Base-by-base conservation (phyloP, 2,329 filamentous ascomycete genomes). In the Pseudocercospora cruenta region DNA sequence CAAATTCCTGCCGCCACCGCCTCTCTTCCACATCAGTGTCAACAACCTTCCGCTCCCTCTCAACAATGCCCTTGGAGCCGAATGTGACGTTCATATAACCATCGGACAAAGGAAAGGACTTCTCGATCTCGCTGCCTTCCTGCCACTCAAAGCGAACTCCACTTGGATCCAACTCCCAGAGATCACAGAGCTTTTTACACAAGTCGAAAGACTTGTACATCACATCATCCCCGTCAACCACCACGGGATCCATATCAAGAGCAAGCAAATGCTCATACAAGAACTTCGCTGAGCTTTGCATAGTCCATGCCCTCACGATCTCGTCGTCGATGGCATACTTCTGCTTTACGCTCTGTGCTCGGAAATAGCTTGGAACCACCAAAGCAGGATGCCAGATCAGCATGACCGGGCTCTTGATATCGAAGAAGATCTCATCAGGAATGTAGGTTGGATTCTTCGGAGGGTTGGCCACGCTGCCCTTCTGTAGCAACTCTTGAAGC, bases 161-260 rank as follows among this genome's bases (percentile, higher is more conserved):
- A 31, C 14, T 16, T 16, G 36, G 36, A 36, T 58, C 55, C 28
- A 58, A 6, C 2, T 36, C 31, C 55, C 55, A 58, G 19, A 39
- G 4, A 7, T 1, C 55, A 24, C 55, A 58, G 12, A 58, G 28
- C 55, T 58, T 58, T 24, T 1, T 16, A 24, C 55, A 39, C n/a
- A 58, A 22, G 7, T 22, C 31, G 14, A 14, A 19, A 2, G 55
- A 36, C 21, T 39, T 33, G 2, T 31, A 58, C 26, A 58, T 58
- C 12, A 58, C 55, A 58, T 58, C 55, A 39, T 58, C 55, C n/a
- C 55, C 55, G 3, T 58, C 55, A 1, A 58, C 55, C 5, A 58
- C 22, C 6, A 58, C 19, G 1, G 31, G 26, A 22, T 43, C 19
- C 3, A 31, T 58, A 16, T 1, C 39, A 16, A 16, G 39, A 10